Evolutionary conservation across 169 alveolate genomes (phyloP).

Genomic region (Eimeria sp.): DNA sequence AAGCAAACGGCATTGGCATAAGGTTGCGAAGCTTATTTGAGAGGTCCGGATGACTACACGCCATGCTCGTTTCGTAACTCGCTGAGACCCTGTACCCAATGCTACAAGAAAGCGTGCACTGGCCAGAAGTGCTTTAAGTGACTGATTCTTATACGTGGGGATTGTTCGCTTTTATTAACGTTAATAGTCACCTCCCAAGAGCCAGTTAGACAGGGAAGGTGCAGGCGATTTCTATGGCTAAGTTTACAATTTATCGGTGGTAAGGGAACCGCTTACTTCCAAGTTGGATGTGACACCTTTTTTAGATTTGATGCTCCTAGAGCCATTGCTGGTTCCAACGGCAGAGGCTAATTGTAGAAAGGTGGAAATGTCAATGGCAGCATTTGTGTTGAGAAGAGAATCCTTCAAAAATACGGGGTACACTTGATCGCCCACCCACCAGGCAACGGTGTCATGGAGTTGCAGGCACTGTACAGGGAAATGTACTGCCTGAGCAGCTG

Average conservation of each 20-base stretch:
- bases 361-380: slow-evolving; percentile 88
- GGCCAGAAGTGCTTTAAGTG: not conserved
- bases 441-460: slow-evolving; percentile 85
- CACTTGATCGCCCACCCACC: slow-evolving; percentile 81
- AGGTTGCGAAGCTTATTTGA: not conserved
- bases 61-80: not conserved
- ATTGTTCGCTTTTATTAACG: not conserved
- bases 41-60: not conserved
- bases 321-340: not conserved
- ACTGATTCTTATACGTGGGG: not conserved
- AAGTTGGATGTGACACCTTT: slow-evolving; percentile 3
- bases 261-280: slow-evolving; percentile 23
- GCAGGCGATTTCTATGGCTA: not conserved
- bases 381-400: slow-evolving; percentile 87
- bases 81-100: not conserved
- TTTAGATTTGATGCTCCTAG: not conserved
- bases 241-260: not conserved
- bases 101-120: not conserved
- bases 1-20: not conserved
- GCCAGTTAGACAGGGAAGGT: not conserved
- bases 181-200: not conserved
- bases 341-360: slow-evolving; percentile 69
- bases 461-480: slow-evolving; percentile 88
- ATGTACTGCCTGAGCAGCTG: not conserved
- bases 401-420: slow-evolving; percentile 88